phyloP scores from a whole-genome alignment of 306 rosid species.

The Cucumis sativus region DNA sequence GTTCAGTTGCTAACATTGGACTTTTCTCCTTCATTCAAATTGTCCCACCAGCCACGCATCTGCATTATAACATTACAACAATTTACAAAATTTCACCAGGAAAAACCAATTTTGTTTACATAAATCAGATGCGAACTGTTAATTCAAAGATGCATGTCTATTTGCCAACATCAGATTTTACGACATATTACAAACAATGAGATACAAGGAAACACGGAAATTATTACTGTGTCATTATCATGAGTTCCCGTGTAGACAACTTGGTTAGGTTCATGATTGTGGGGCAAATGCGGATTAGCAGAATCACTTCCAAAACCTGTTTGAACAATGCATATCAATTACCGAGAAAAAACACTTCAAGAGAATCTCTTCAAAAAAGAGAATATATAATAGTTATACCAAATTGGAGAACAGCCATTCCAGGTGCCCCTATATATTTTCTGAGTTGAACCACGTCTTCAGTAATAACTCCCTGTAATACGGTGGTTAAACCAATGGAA shows the following conservation, averaged over 20 bases:
- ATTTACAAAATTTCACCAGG: slow-evolving; percentile 13
- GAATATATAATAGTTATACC: slow-evolving; percentile 31
- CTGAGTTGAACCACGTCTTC: slow-evolving; percentile 86
- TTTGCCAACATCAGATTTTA: neutral
- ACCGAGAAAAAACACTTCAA: neutral
- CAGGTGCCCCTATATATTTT: slow-evolving; percentile 85
- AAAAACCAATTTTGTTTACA: neutral
- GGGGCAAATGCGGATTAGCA: slow-evolving; percentile 75
- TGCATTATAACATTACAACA: slow-evolving; percentile 18
- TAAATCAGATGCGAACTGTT: neutral
- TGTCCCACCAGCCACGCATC: slow-evolving; percentile 91
- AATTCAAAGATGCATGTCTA: neutral
- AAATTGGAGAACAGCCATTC: slow-evolving; percentile 98
- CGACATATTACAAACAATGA: neutral
- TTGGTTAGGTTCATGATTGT: slow-evolving; percentile 89
- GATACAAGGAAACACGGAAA: slow-evolving; percentile 7
- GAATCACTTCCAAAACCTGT: slow-evolving; percentile 80
- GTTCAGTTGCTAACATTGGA: slow-evolving; percentile 39
- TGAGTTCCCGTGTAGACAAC: slow-evolving; percentile 95
- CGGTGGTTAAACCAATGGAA: neutral
- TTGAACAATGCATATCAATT: neutral
- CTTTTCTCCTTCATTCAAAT: slow-evolving; percentile 59
- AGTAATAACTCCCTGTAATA: slow-evolving; percentile 83
- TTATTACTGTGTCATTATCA: slow-evolving; percentile 80
- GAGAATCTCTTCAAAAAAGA: slow-evolving; percentile 1